A percentile compares a stretch with the other conserved stretches of the same genome.
phyloP scores from a whole-genome alignment of 1,284 basidiomycete species.

The Apiotrichum veenhuisii region DNA sequence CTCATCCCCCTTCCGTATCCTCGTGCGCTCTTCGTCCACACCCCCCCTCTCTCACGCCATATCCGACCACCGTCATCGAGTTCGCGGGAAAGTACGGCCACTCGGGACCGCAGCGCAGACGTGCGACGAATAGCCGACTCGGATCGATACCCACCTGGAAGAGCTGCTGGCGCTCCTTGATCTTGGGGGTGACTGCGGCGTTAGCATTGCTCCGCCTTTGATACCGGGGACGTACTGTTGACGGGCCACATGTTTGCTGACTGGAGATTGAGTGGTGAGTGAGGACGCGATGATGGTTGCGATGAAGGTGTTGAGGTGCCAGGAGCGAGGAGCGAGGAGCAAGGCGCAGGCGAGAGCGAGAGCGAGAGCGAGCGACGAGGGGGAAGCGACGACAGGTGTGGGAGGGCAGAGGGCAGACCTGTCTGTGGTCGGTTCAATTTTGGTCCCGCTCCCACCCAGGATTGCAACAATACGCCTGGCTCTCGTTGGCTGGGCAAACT shows the following conservation, averaged over 20 bases:
- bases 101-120: no score
- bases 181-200: constrained; percentile 32
- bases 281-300: not conserved
- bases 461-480: not conserved
- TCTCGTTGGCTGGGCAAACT: no score
- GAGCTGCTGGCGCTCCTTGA: constrained; percentile 44
- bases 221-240: constrained; percentile 29
- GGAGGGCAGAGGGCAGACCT: no score
- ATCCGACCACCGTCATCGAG: no score
- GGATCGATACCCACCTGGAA: constrained; percentile 37
- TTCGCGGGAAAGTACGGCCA: no score
- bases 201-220: constrained; percentile 7
- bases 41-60: no score
- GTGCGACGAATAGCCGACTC: not conserved
- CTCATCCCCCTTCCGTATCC: not conserved
- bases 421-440: not conserved
- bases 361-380: not conserved
- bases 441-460: not conserved
- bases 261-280: constrained; percentile 19
- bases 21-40: not conserved
- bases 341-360: not conserved
- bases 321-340: not conserved
- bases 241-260: constrained; percentile 34
- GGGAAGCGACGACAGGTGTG: no score
- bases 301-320: not conserved